Conservation (phyloP, 2,329 filamentous ascomycete genomes). For the Venturia carpophila region DNA sequence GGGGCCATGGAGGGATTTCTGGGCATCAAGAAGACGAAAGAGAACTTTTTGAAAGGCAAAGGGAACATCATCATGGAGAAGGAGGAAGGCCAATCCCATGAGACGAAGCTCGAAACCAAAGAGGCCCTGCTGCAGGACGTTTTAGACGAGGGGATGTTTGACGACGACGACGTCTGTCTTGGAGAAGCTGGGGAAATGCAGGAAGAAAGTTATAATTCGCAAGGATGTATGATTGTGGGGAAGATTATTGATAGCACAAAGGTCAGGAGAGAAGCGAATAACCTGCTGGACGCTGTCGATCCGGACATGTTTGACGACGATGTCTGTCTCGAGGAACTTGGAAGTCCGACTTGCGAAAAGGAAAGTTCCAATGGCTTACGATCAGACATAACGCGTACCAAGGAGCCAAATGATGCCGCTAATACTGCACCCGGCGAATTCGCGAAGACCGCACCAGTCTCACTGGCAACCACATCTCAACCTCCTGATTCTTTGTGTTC, state of each 20-base stretch:
- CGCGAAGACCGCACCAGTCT: too few relatives aligned
- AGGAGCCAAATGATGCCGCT: not conserved
- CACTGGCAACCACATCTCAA: too few relatives aligned
- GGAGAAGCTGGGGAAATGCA: too few relatives aligned
- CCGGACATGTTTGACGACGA: not conserved
- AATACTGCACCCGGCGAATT: not conserved
- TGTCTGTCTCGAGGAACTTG: not conserved
- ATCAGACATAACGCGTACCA: not conserved
- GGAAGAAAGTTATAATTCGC: too few relatives aligned
- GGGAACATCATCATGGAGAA: not conserved
- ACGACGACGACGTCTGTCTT: too few relatives aligned
- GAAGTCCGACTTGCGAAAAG: not conserved
- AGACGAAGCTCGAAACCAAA: not conserved
- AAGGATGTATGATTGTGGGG: too few relatives aligned
- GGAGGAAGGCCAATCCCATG: not conserved
- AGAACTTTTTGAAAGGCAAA: not conserved
- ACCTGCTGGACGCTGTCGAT: too few relatives aligned
- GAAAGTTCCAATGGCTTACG: not conserved
- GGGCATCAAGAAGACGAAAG: conserved; percentile 7
- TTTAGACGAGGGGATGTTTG: not conserved
- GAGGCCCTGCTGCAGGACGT: not conserved
- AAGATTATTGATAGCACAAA: too few relatives aligned
- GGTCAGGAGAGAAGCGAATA: too few relatives aligned
- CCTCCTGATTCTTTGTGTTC: too few relatives aligned
- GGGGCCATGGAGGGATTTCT: conserved; percentile 15